A percentile compares a stretch with the other conserved stretches of the same genome.
Conservation (phyloP, 176 grass and related monocot genomes). For the Oryza coarctata region DNA sequence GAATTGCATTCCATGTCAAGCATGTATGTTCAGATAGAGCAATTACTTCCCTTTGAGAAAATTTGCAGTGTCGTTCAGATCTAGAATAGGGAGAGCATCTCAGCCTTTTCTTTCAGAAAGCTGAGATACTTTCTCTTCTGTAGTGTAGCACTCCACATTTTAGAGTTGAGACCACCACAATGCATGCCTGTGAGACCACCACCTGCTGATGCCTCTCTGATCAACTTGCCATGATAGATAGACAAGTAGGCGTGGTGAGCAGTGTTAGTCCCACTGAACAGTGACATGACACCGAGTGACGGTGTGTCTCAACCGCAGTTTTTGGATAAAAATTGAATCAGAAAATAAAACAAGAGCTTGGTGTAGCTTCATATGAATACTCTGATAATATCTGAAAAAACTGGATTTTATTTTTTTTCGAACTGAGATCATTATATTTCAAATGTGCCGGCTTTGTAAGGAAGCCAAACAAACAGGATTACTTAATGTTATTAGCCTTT, state of each 20-base stretch:
- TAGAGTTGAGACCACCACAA: slow-evolving; percentile 35
- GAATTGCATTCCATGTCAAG: neutral
- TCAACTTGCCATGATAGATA: slow-evolving; percentile 25
- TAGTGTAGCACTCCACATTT: slow-evolving; percentile 31
- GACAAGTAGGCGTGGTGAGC: slow-evolving; percentile 19
- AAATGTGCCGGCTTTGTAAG: too few relatives aligned
- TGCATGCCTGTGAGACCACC: slow-evolving; percentile 47
- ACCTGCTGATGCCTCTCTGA: slow-evolving; percentile 32
- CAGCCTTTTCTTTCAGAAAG: slow-evolving; percentile 16
- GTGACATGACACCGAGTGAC: neutral
- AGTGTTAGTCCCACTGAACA: slow-evolving; percentile 23
- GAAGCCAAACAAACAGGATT: too few relatives aligned
- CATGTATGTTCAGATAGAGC: neutral
- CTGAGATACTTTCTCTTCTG: slow-evolving; percentile 30
- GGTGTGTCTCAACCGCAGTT: neutral
- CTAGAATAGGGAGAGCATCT: neutral
- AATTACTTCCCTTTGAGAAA: neutral
- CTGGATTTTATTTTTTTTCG: too few relatives aligned
- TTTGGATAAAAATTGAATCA: too few relatives aligned
- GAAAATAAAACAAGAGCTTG: neutral
- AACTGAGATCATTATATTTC: too few relatives aligned
- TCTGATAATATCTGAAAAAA: neutral
- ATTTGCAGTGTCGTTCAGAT: neutral
- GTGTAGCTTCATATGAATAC: neutral
- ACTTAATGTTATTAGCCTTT: neutral